phyloP scores from a whole-genome alignment of 345 rosid genomes.

The Citrus reticulata region DNA sequence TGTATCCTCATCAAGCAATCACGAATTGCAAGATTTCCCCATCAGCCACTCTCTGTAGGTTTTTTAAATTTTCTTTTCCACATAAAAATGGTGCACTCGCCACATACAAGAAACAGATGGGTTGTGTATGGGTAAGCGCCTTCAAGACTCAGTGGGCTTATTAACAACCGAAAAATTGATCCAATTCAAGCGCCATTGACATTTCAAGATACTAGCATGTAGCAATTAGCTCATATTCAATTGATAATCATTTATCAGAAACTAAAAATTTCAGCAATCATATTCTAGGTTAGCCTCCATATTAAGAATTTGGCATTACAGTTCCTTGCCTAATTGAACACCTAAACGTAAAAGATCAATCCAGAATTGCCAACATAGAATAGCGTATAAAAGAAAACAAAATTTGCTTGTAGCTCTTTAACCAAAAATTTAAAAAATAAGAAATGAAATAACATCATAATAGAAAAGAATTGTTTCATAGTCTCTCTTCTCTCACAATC shows the following conservation, averaged over 20 bases:
- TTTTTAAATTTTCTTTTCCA: slow-evolving; percentile 27
- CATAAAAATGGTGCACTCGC: background rate
- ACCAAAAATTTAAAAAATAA: background rate
- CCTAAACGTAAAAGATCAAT: background rate
- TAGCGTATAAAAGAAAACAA: background rate
- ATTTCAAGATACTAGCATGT: background rate
- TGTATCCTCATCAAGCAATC: background rate
- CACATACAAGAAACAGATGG: background rate
- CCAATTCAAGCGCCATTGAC: background rate
- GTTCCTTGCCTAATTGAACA: background rate
- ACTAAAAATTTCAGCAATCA: background rate
- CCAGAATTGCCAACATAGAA: too few species aligned
- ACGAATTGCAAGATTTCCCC: slow-evolving; percentile 16
- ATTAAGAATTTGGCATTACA: background rate
- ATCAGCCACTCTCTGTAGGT: slow-evolving; percentile 33
- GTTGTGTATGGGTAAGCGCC: background rate
- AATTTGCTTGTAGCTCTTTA: background rate
- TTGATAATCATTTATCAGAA: background rate
- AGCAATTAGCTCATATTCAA: background rate
- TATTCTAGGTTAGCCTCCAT: background rate
- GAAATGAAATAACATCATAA: background rate
- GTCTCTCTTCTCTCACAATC: slow-evolving; percentile 4
- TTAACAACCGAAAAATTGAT: background rate
- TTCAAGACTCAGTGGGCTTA: background rate
- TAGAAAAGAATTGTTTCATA: background rate